Percentiles rank a stretch among this genome's conserved stretches.
phyloP scores from a whole-genome alignment of 192 early-diverging fungal genomes.

The Podila minutissima region DNA sequence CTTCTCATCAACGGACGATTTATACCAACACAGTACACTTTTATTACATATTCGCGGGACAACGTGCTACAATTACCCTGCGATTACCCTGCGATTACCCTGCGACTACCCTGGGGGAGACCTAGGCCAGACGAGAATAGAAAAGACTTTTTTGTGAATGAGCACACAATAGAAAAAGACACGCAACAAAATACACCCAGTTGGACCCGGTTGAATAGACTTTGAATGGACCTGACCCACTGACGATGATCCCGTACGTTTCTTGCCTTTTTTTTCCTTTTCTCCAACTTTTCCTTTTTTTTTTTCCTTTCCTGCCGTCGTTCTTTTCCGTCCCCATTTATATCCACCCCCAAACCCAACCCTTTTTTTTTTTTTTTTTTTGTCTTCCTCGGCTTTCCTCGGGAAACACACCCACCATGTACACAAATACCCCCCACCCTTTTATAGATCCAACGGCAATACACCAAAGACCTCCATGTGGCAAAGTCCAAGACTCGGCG shows the following conservation, averaged over 20 bases:
- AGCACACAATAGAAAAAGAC: not conserved
- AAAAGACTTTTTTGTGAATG: not conserved
- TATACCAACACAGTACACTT: no score
- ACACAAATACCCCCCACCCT: not conserved
- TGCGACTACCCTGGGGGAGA: no score
- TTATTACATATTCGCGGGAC: no score
- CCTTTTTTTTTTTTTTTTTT: not conserved
- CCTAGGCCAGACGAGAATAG: no score
- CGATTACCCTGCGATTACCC: no score
- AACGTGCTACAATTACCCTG: no score
- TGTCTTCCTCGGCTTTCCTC: not conserved
- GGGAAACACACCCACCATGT: not conserved
- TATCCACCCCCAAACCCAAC: constrained; percentile 9
- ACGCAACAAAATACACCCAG: not conserved
- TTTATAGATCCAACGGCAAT: constrained; percentile 36
- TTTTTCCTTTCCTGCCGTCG: constrained; percentile 15
- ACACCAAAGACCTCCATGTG: constrained; percentile 34
- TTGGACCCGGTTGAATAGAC: not conserved
- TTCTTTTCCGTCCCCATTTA: constrained; percentile 5
- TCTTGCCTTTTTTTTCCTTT: constrained; percentile 13
- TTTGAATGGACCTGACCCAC: not conserved
- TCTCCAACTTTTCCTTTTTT: constrained; percentile 8
- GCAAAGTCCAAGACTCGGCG: constrained; percentile 48
- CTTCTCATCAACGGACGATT: no score
- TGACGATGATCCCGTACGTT: constrained; percentile 2